phyloP scores from a whole-genome alignment of 805 yeast genomes.

The Nakazawaea populi region DNA sequence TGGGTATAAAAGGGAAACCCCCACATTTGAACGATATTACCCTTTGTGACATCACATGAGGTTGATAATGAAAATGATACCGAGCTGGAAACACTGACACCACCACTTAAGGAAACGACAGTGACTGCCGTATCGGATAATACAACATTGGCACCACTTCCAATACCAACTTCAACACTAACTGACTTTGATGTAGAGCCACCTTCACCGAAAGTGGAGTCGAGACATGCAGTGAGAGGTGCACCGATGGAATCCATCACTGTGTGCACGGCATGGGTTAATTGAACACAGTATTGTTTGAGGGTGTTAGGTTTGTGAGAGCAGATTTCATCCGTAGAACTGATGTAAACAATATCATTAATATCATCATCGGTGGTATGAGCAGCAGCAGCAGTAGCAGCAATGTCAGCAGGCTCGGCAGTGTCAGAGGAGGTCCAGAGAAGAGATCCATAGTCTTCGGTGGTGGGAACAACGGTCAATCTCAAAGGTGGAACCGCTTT shows the following conservation, averaged over 20 bases:
- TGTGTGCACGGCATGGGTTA: neutral
- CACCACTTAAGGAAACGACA: neutral
- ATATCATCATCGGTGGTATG: too few relatives aligned
- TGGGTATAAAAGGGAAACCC: conserved; percentile 7
- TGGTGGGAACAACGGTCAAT: too few relatives aligned
- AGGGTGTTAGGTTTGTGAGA: neutral
- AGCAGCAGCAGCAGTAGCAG: neutral
- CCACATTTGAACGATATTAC: conserved; percentile 10
- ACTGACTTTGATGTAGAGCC: conserved; percentile 7
- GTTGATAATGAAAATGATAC: conserved; percentile 1
- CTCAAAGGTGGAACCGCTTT: too few relatives aligned
- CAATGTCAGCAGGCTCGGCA: too few relatives aligned
- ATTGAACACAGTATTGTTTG: conserved; percentile 7
- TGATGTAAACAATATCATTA: neutral
- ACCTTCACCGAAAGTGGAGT: conserved; percentile 8
- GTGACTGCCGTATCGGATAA: neutral
- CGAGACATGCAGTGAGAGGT: conserved; percentile 8
- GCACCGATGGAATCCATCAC: conserved; percentile 2
- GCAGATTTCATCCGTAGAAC: conserved; percentile 1
- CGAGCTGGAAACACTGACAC: neutral
- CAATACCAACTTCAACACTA: conserved; percentile 1
- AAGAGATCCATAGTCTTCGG: too few relatives aligned
- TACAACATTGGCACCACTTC: neutral
- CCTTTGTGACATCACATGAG: conserved; percentile 9
- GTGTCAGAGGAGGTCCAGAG: too few relatives aligned